Conservation (phyloP, 352 stramenopile genomes). For the Achlya hypogyna region DNA sequence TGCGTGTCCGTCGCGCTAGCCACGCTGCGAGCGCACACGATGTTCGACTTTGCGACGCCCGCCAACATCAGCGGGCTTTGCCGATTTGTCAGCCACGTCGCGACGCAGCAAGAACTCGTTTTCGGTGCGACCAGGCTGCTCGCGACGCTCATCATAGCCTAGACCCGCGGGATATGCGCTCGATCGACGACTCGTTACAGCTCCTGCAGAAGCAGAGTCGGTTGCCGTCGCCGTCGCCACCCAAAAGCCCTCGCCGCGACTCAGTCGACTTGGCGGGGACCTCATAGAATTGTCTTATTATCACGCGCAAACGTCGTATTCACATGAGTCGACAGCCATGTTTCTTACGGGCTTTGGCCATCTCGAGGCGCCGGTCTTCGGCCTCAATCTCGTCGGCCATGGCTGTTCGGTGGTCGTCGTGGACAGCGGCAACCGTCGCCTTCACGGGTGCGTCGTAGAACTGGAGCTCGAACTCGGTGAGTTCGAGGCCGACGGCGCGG, state of each 20-base stretch:
- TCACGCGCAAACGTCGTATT: background rate
- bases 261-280: too few relatives aligned
- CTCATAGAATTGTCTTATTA: too few relatives aligned
- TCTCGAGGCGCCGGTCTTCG: slow-evolving; percentile 33
- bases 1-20: too few relatives aligned
- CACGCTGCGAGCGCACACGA: too few relatives aligned
- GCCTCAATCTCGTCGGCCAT: slow-evolving; percentile 73
- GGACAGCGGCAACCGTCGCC: slow-evolving; percentile 31
- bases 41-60: too few relatives aligned
- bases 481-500: slow-evolving; percentile 47
- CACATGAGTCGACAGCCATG: slow-evolving; percentile 1
- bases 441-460: slow-evolving; percentile 67
- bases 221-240: background rate
- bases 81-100: too few relatives aligned
- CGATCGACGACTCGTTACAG: background rate
- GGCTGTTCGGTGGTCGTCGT: slow-evolving; percentile 44
- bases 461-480: slow-evolving; percentile 74
- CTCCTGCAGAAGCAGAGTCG: background rate
- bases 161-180: too few relatives aligned
- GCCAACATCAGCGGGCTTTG: too few relatives aligned
- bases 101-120: too few relatives aligned
- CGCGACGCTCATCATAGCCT: too few relatives aligned
- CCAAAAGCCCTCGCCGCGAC: too few relatives aligned
- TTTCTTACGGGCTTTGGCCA: background rate
- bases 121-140: too few relatives aligned